A percentile compares a stretch with the other conserved stretches of the same genome.
These are phyloP conservation scores for Tylopilus rubrobrunneus DNA, from an alignment of 768 basidiomycete species.

Conservation along the genomic window DNA sequence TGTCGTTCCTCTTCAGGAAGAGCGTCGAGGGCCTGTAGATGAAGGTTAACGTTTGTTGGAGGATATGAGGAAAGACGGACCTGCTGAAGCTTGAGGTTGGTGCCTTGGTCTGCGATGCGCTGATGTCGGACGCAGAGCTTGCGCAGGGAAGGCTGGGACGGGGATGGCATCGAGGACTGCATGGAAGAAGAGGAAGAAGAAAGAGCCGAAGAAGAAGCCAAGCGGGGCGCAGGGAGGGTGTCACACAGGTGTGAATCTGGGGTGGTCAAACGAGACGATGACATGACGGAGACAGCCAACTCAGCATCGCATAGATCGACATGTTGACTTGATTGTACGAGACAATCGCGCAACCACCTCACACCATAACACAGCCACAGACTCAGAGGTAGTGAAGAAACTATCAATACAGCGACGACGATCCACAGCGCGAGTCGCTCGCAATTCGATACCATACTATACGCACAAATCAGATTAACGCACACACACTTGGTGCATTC, in stretches of 20 bases:
- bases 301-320: not conserved
- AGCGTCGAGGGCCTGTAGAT: constrained; percentile 78
- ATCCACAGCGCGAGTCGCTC: constrained; percentile 21
- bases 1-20: constrained; percentile 83
- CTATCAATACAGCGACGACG: constrained; percentile 30
- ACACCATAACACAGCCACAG: constrained; percentile 22
- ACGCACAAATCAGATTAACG: constrained; percentile 33
- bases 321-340: not conserved
- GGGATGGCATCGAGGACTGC: constrained; percentile 2
- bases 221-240: constrained; percentile 61
- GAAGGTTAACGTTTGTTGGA: constrained; percentile 6
- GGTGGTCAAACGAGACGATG: too few relatives aligned
- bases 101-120: constrained; percentile 95
- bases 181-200: not conserved
- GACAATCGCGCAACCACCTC: constrained; percentile 27
- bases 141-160: constrained; percentile 37
- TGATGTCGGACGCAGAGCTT: constrained; percentile 93
- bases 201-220: constrained; percentile 30
- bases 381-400: not conserved
- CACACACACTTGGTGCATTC: constrained; percentile 19
- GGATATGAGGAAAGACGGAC: constrained; percentile 36
- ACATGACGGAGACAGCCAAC: not conserved
- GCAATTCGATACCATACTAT: constrained; percentile 35
- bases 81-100: constrained; percentile 86
- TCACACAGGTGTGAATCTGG: constrained; percentile 55